phyloP scores from a whole-genome alignment of 31 red algal genomes.

The Asparagopsis taxiformis region DNA sequence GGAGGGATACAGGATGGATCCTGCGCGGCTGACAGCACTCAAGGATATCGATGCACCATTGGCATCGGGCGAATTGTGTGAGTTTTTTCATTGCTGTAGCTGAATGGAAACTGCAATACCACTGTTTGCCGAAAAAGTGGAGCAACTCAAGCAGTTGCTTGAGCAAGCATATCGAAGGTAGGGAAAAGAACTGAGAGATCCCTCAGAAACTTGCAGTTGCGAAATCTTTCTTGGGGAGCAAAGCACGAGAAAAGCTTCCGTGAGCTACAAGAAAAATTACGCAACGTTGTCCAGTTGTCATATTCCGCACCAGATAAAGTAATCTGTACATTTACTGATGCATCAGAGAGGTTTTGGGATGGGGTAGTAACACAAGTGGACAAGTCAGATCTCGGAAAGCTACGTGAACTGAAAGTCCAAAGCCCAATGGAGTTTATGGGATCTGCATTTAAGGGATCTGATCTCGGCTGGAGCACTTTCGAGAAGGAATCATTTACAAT shows the following conservation, averaged over 20 bases:
- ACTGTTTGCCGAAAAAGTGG: too few relatives aligned
- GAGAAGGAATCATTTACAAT: constrained; percentile 19
- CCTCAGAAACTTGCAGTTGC: too few relatives aligned
- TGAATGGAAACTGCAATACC: too few relatives aligned
- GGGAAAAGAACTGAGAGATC: too few relatives aligned
- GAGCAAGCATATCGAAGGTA: too few relatives aligned
- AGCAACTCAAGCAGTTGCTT: too few relatives aligned
- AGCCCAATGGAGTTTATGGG: constrained; percentile 20
- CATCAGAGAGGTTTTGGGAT: constrained; percentile 24
- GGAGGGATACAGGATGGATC: too few relatives aligned
- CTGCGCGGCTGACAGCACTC: too few relatives aligned
- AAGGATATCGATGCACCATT: too few relatives aligned
- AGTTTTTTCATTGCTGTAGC: too few relatives aligned
- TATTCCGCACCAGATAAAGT: neutral
- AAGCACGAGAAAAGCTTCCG: constrained; percentile 4
- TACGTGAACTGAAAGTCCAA: constrained; percentile 6
- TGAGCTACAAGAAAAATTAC: constrained; percentile 9
- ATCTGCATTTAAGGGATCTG: constrained; percentile 7
- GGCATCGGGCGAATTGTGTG: too few relatives aligned
- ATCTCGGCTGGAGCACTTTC: constrained; percentile 5
- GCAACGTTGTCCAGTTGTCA: constrained; percentile 14
- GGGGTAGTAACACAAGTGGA: constrained; percentile 21
- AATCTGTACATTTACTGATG: constrained; percentile 39
- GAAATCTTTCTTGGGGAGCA: constrained; percentile 17
- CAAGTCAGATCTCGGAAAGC: neutral